Evolutionary conservation across 2,329 filamentous ascomycete genomes (phyloP), one percentile per base, ranked within the genome.

Genomic region (Dendrostoma leiphaemia): DNA sequence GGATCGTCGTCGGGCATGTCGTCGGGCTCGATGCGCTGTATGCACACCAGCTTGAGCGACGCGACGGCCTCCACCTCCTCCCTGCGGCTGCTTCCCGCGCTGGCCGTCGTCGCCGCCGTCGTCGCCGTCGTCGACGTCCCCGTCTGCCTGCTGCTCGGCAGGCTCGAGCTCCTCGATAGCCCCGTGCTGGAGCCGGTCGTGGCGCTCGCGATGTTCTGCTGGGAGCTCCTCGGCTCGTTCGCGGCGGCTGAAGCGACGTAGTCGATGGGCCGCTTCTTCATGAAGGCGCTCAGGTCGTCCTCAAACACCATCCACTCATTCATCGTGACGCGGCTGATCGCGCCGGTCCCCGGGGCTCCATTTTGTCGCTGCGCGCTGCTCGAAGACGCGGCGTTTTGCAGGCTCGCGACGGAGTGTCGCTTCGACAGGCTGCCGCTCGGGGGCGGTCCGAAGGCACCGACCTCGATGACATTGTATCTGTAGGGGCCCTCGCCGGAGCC

Each of bases 231-330:
- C 17, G 43, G 15, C 28, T 51, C 45, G 9, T 23, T 17, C n/a
- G 50, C 38, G 28, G 35, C 9, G 2, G 28, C 31, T 23, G 26
- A 3, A 21, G 35, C 7, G 6, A 40, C 32, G 5, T 17, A 29
- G 13, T 59, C 57, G 2, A 59, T 43, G 1, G 57, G 57, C 17
- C 32, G 41, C 43, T 54, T 59, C 28, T 50, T 57, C 57, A 59
- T 57, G 19, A 59, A 59, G 2, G 54, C 48, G 29, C 32, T 24
- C 31, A 59, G 31, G 15, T 59, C 57, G 12, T 59, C 57, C 38
- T 59, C 57, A 17, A 54, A 48, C 34, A 59, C 57, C 37, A 56
- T 38, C 57, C 57, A 59, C 21, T 59, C 54, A n/a, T 59, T 51
- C 28, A 59, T 28, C 6, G 41, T 54, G 40, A 52, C 43, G n/a